Evolutionary conservation across 1,284 basidiomycete species (phyloP), one percentile per base, ranked within the genome.

Genomic region (Sutorius eximius): DNA sequence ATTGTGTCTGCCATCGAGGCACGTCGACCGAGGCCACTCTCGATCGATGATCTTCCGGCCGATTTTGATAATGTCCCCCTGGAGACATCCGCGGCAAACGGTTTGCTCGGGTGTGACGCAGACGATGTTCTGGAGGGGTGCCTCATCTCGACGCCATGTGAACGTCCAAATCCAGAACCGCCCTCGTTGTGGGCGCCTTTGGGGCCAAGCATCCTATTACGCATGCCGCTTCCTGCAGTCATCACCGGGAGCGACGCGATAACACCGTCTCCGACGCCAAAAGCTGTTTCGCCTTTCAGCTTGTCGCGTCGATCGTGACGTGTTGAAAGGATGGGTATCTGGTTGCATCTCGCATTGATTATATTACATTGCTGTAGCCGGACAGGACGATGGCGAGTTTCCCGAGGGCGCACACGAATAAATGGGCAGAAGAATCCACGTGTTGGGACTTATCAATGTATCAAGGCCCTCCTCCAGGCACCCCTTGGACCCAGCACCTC

Each of bases 1-100:
- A 82, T 91, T 34, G 75, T 78, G 22, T 61, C 75, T 27, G 74
- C 76, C 2, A 81, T 91, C 45, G 77, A 83, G 58, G 65, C 74
- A 18, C 78, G 83, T 73, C 54, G 51, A 45, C 57, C 59, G 30
- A 59, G 59, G 33, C 53, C 54, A 9, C 59, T 66, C 20, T 52
- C 50, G 30, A 34, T 51, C n/a, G 58, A 59, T 13, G 59, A 49
- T 24, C 24, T 40, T 7, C 38, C n/a, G 12, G 33, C 36, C 37
- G 52, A 49, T 33, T 20, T 36, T 7, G 51, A 45, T 5, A 12
- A 27, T n/a, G 36, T 30, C 9, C 42, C 24, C 15, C n/a, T 20
- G 9, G 44, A 56, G 13, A 16, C 41, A 16, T 36, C 47, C 7
- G 20, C 40, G 18, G 16, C 13, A 3, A 45, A 48, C n/a, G 48